phyloP scores from a whole-genome alignment of 768 basidiomycete genomes.

The Mycena latifolia region DNA sequence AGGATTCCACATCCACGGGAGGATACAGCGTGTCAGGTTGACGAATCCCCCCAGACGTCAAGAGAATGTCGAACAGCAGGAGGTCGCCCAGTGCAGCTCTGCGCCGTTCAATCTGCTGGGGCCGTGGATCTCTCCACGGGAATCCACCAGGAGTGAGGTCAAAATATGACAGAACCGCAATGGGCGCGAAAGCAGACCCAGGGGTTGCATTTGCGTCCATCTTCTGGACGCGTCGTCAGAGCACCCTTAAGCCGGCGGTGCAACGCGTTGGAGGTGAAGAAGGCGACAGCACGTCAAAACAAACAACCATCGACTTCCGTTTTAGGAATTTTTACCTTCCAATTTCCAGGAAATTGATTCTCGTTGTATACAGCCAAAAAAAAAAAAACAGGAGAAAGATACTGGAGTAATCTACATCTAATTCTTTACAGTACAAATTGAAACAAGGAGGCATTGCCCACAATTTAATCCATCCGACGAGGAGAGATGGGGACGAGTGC shows the following conservation, averaged over 20 bases:
- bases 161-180: constrained; percentile 55
- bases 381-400: no score
- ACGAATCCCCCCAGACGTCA: constrained; percentile 71
- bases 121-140: constrained; percentile 67
- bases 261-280: neutral
- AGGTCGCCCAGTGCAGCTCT: constrained; percentile 71
- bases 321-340: constrained; percentile 15
- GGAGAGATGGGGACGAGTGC: constrained; percentile 10
- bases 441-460: no score
- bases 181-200: neutral
- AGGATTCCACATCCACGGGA: constrained; percentile 64
- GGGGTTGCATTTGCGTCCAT: constrained; percentile 1
- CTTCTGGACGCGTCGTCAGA: neutral
- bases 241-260: no score
- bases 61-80: constrained; percentile 81
- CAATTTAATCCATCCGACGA: constrained; percentile 18
- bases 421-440: no score
- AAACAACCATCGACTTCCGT: constrained; percentile 24
- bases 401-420: no score
- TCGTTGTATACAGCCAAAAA: no score
- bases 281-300: neutral
- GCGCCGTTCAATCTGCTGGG: constrained; percentile 71
- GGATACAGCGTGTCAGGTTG: constrained; percentile 77
- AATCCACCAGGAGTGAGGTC: constrained; percentile 65
- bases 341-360: neutral